Conservation (phyloP, 805 yeast species). For the Isabelozyma rhagii region DNA sequence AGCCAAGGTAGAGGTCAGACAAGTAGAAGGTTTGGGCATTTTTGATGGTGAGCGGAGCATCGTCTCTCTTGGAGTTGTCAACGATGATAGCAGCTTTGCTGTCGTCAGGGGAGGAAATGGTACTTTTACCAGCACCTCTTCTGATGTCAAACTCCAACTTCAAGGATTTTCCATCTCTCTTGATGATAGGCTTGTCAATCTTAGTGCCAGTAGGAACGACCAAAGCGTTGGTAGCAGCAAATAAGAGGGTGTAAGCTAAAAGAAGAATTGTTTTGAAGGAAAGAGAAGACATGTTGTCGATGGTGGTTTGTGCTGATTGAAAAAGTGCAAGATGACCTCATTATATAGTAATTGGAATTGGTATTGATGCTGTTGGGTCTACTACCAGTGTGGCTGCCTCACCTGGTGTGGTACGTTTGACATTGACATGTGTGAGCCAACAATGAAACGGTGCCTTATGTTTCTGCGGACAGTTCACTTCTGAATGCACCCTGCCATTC, state of each 20-base stretch:
- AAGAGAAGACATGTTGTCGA: background rate
- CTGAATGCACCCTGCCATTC: too few relatives aligned
- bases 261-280: background rate
- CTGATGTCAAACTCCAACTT: background rate
- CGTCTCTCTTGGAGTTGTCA: background rate
- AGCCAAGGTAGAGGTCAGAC: conserved; percentile 7
- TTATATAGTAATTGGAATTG: too few relatives aligned
- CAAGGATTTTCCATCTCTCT: background rate
- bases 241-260: background rate
- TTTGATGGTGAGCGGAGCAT: conserved; percentile 5
- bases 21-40: conserved; percentile 9
- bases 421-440: too few relatives aligned
- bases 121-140: background rate
- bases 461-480: too few relatives aligned
- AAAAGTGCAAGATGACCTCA: too few relatives aligned
- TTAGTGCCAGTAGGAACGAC: background rate
- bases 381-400: too few relatives aligned
- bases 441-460: too few relatives aligned
- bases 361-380: too few relatives aligned
- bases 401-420: too few relatives aligned
- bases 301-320: background rate
- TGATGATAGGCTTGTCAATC: background rate
- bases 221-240: background rate
- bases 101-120: background rate
- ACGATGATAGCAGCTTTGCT: background rate